Conservation (phyloP, 768 basidiomycete genomes). For the Exsudoporus frostii region DNA sequence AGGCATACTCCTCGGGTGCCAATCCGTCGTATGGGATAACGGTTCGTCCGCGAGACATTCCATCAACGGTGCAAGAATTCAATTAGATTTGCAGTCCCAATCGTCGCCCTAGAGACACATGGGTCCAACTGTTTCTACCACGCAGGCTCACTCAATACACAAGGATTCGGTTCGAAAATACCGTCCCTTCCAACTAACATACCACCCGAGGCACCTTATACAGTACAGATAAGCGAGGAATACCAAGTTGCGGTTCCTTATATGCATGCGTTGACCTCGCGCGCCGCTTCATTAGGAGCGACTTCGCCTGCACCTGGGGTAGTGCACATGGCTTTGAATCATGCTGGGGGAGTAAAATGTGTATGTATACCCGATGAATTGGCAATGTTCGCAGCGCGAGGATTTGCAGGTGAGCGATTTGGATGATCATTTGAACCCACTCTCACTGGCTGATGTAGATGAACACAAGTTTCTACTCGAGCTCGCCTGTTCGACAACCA, state of each 20-base stretch:
- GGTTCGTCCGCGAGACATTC: conserved; percentile 39
- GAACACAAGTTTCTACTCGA: conserved; percentile 77
- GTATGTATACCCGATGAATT: conserved; percentile 66
- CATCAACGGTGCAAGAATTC: background rate
- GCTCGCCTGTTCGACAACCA: conserved; percentile 68
- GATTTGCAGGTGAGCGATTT: conserved; percentile 53
- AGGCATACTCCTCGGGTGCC: conserved; percentile 69
- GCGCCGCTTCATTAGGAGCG: conserved; percentile 70
- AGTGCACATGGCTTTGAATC: conserved; percentile 62
- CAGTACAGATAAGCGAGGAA: conserved; percentile 41
- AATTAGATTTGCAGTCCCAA: conserved; percentile 45
- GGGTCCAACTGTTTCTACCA: conserved; percentile 76
- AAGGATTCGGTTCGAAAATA: conserved; percentile 30
- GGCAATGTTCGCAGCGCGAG: conserved; percentile 55
- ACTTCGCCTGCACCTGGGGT: conserved; percentile 59
- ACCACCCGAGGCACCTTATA: conserved; percentile 32
- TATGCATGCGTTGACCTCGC: conserved; percentile 55
- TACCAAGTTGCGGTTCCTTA: conserved; percentile 54
- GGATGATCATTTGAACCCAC: background rate
- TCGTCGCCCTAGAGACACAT: conserved; percentile 66
- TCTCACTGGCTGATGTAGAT: conserved; percentile 37
- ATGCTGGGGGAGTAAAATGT: conserved; percentile 53
- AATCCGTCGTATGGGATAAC: conserved; percentile 61
- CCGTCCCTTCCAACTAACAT: conserved; percentile 31
- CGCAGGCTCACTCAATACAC: conserved; percentile 57